These are phyloP conservation scores for Alternaria novae-zelandiae DNA, from an alignment of 2,329 filamentous ascomycete species.

Conservation along the genomic window DNA sequence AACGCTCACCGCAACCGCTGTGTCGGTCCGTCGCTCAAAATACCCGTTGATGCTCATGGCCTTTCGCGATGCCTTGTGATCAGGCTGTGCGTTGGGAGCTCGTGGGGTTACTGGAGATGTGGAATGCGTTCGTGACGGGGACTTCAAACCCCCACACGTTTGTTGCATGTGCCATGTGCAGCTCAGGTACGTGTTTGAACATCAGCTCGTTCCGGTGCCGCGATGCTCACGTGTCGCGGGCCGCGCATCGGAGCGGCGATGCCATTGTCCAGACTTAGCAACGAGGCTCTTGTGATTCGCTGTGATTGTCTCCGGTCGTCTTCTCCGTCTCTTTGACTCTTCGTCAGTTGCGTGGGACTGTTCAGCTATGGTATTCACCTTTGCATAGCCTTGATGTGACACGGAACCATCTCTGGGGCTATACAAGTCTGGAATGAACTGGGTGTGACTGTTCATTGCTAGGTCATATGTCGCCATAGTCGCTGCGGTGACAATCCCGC, in stretches of 20 bases:
- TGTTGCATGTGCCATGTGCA: conserved; percentile 1
- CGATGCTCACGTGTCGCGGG: background rate
- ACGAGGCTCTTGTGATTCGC: background rate
- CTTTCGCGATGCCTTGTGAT: conserved; percentile 38
- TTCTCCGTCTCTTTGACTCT: background rate
- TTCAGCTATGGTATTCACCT: background rate
- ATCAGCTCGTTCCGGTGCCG: background rate
- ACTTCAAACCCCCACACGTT: background rate
- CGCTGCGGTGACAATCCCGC: too few species aligned
- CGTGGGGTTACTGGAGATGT: conserved; percentile 7
- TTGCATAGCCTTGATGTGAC: background rate
- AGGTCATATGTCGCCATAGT: background rate
- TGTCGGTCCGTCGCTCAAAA: conserved; percentile 1
- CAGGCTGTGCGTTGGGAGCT: conserved; percentile 32
- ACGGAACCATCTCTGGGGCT: background rate
- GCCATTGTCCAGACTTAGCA: background rate
- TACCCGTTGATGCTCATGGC: conserved; percentile 1
- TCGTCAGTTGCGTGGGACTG: background rate
- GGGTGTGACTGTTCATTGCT: background rate
- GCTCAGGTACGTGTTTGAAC: background rate
- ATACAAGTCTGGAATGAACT: fast-evolving
- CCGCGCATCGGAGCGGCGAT: background rate
- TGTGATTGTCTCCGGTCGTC: background rate
- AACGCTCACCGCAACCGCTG: conserved; percentile 8
- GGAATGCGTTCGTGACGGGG: conserved; percentile 5